Evolutionary conservation across 148 eudicot genomes (phyloP).

Genomic region (Persicaria tinctoria): DNA sequence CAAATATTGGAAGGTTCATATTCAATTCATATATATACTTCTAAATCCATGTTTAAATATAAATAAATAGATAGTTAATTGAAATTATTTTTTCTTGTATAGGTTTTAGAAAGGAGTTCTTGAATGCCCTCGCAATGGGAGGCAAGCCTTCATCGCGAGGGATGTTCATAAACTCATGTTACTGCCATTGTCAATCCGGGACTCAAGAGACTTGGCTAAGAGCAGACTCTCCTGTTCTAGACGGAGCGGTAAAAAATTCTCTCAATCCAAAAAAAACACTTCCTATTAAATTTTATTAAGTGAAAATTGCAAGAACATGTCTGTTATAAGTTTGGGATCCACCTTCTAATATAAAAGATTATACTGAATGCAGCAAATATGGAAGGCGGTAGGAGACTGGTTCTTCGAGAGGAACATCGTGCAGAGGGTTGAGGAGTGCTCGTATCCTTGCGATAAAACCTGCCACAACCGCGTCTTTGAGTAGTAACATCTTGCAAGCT

Average conservation of each 20-base stretch:
- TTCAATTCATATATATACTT: too few relatives aligned
- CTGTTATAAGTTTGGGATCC: too few relatives aligned
- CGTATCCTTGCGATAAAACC: conserved; percentile 13
- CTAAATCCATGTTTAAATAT: not conserved
- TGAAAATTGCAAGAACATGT: not conserved
- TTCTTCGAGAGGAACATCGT: not conserved
- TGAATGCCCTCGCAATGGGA: not conserved
- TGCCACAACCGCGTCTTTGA: conserved; percentile 11
- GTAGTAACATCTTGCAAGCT: not conserved
- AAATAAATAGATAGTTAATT: not conserved
- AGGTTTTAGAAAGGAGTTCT: conserved; percentile 5
- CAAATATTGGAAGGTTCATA: conserved; percentile 54
- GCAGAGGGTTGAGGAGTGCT: not conserved
- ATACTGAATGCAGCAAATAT: conserved; percentile 5
- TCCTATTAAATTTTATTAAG: too few relatives aligned
- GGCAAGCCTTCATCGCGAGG: conserved; percentile 1
- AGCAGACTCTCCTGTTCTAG: not conserved
- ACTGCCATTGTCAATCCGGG: conserved; percentile 10
- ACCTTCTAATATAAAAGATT: not conserved
- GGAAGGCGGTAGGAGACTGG: conserved; percentile 14
- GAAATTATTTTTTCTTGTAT: not conserved
- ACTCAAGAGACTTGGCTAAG: conserved; percentile 14
- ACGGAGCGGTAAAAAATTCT: not conserved
- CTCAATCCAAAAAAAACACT: not conserved
- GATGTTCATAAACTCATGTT: conserved; percentile 11